Evolutionary conservation across 345 rosid species (phyloP).

Genomic region (Nephelium lappaceum): DNA sequence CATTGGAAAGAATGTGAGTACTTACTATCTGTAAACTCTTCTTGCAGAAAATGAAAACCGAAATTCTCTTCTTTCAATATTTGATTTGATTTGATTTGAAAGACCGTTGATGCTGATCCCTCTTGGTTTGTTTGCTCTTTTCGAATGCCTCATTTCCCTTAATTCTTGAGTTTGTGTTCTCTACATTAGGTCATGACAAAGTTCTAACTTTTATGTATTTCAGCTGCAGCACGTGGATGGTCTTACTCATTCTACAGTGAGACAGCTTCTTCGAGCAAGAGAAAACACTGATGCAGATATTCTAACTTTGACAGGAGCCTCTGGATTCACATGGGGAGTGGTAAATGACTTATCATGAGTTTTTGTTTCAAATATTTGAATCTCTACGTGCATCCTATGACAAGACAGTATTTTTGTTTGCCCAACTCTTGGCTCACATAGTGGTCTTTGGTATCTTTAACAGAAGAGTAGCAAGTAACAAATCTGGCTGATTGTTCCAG

Average conservation of each 20-base stretch:
- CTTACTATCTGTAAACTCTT: not conserved
- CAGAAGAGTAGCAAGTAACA: not conserved
- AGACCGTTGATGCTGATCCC: not conserved
- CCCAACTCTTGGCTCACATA: not conserved
- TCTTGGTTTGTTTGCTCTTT: not conserved
- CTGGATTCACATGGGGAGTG: constrained; percentile 75
- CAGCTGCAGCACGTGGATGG: constrained; percentile 95
- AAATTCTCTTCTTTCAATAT: not conserved
- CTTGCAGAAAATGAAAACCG: not conserved
- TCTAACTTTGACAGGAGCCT: constrained; percentile 63
- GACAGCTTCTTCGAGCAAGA: constrained; percentile 52
- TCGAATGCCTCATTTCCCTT: not conserved
- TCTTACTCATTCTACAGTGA: constrained; percentile 60
- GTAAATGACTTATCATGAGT: constrained; percentile 48
- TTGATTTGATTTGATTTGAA: too few relatives aligned
- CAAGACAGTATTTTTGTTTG: not conserved
- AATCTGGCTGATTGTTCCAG: not conserved
- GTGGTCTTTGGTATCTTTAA: not conserved
- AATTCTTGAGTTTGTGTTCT: not conserved
- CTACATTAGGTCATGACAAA: constrained; percentile 15
- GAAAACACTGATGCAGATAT: constrained; percentile 43
- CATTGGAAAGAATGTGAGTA: constrained; percentile 74
- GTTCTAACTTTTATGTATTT: constrained; percentile 24
- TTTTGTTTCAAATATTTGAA: constrained; percentile 1
- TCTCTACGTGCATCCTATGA: not conserved